These are phyloP conservation scores for Lagenidium sp. DNA, from an alignment of 352 stramenopile species.

Conservation along the genomic window DNA sequence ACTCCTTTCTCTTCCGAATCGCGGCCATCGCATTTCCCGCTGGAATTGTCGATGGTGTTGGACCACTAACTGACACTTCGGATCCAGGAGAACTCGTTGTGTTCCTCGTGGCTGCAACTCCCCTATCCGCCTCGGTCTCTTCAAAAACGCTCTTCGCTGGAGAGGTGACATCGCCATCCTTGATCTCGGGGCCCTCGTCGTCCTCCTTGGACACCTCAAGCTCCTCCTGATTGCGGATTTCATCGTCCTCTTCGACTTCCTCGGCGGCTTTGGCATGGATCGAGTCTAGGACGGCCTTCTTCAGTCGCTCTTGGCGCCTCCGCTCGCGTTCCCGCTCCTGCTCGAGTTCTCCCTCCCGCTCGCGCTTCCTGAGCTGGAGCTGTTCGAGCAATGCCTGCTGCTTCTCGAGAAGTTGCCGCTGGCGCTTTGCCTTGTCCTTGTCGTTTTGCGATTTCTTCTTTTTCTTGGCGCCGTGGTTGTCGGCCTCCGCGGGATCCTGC, in stretches of 20 bases:
- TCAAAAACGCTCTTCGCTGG: no score
- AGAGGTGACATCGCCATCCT: no score
- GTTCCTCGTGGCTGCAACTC: no score
- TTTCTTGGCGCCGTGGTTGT: constrained; percentile 1
- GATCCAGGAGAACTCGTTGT: no score
- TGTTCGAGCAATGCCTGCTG: constrained; percentile 42
- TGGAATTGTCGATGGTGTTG: no score
- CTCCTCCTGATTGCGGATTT: no score
- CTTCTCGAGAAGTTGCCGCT: constrained; percentile 31
- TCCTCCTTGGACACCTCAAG: constrained; percentile 7
- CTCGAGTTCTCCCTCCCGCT: constrained; percentile 39
- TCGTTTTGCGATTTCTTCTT: constrained; percentile 15
- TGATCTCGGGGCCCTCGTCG: no score
- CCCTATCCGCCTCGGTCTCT: no score
- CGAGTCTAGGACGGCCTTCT: constrained; percentile 36
- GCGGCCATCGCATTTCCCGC: constrained; percentile 5
- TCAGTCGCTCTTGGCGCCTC: constrained; percentile 45
- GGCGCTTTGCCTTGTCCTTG: constrained; percentile 27
- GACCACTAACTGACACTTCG: no score
- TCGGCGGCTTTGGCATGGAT: constrained; percentile 31
- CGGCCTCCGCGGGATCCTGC: not conserved
- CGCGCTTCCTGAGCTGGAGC: constrained; percentile 41
- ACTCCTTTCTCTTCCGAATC: constrained; percentile 1
- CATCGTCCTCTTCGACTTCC: constrained; percentile 15
- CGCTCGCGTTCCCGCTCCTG: constrained; percentile 33